Percentiles rank a stretch among this genome's conserved stretches.
These are phyloP conservation scores for Citrullus mucosospermus DNA, from an alignment of 306 rosid genomes.

Conservation along the genomic window DNA sequence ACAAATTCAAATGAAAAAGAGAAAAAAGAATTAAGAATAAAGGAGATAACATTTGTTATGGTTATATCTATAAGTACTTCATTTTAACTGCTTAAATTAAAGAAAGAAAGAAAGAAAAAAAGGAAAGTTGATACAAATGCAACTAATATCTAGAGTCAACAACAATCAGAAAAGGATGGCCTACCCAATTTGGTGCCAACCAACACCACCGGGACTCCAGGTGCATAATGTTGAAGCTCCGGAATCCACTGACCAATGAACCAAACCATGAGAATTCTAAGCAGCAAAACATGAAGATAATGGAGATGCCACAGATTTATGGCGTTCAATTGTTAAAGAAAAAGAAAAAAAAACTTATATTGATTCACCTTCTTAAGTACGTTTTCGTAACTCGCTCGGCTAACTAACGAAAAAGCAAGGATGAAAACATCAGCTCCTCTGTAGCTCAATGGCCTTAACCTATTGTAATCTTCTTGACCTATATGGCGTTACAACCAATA, in stretches of 20 bases:
- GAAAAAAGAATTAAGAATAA: background rate
- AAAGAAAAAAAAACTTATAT: background rate
- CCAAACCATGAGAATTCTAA: background rate
- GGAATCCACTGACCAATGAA: constrained; percentile 66
- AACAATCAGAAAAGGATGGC: constrained; percentile 6
- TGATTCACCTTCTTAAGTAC: constrained; percentile 57
- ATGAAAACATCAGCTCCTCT: constrained; percentile 91
- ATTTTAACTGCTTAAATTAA: background rate
- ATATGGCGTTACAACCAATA: background rate
- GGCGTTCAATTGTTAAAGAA: background rate
- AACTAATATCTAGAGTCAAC: background rate
- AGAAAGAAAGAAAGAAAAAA: background rate
- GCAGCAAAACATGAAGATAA: background rate
- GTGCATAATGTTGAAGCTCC: constrained; percentile 84
- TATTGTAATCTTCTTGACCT: constrained; percentile 94
- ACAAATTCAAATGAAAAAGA: background rate
- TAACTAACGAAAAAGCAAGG: constrained; percentile 71
- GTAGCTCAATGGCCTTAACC: constrained; percentile 89
- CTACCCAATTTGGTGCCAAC: constrained; percentile 81
- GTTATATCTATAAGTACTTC: background rate
- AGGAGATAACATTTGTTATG: background rate
- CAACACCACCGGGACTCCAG: constrained; percentile 62
- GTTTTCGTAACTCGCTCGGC: constrained; percentile 83
- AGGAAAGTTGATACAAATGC: background rate
- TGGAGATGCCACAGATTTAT: background rate